Evolutionary conservation across 805 yeast genomes (phyloP), one percentile per base, ranked within the genome.

Genomic region (Yarrowia porcina): DNA sequence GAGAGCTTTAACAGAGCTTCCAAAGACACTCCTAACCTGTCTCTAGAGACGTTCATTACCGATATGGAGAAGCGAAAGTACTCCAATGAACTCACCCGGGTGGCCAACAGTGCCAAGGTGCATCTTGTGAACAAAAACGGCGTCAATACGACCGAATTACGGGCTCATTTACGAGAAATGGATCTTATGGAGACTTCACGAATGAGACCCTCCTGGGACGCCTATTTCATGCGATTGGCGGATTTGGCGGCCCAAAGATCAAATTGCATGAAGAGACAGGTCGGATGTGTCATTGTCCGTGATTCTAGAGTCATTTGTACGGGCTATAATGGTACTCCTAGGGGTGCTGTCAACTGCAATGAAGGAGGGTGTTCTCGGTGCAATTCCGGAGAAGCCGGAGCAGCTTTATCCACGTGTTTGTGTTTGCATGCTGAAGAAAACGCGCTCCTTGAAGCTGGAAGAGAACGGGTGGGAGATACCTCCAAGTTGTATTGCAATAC

Each of bases 381-480:
- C 73, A 94, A 94, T 70, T 76, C 81, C 25, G 92, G 88, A 8
- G 79, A 79, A 60, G 74, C 81, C 2, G 96, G 96, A 2, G 79
- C 83, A 2, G 84, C 81, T 1, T 76, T 93, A 38, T 81, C 87
- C 3, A 90, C 97, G 0, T 94, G 99, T 73, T 75, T 94, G 54
- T 94, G 99, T 73, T 75, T 94, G 33, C 99, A 94, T 73, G 99
- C 98, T 0, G 99, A 94, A 73, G 99, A 94, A 69, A 94, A 94
- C 73, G 98, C 99, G 0, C 77, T 94, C 39, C 74, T 94, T 57
- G 99, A 94, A 73, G 90, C 97, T 8, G 99, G 99, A 1, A 80
- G 97, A 66, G 96, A 89, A 67, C 77, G 98, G 63, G 82, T 90
- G 11, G 89, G 89, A 0, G 75, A 74, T 11, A 67, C 68, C 2